Conservation (phyloP, 2,329 filamentous ascomycete species). For the Ceratocystis lukuohia region DNA sequence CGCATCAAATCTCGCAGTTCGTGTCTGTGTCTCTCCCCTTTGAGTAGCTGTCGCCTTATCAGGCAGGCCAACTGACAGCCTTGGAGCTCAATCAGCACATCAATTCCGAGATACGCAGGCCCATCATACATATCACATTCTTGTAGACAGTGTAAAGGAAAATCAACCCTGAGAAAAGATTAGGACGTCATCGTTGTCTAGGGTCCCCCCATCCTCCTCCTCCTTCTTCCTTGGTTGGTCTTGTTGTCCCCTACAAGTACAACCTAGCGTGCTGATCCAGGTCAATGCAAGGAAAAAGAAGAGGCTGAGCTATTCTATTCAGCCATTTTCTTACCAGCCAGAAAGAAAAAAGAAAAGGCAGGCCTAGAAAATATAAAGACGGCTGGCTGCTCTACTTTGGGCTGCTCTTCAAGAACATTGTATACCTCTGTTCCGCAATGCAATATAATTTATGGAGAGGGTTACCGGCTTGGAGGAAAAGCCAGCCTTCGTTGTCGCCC, state of each 20-base stretch:
- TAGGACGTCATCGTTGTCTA: not conserved
- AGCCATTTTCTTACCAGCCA: too few relatives aligned
- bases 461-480: not conserved
- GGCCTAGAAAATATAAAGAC: not conserved
- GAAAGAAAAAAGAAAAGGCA: not conserved
- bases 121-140: not conserved
- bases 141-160: not conserved
- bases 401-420: not conserved
- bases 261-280: not conserved
- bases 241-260: not conserved
- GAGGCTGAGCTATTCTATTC: not conserved
- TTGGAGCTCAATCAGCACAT: not conserved
- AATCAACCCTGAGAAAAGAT: not conserved
- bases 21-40: constrained; percentile 1
- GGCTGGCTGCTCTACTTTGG: not conserved
- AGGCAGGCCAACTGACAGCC: not conserved
- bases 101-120: not conserved
- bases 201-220: not conserved
- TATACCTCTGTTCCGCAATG: too few relatives aligned
- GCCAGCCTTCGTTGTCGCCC: not conserved
- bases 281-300: not conserved
- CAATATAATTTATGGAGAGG: not conserved
- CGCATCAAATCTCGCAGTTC: not conserved
- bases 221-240: not conserved
- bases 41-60: not conserved